These are phyloP conservation scores for Lepidium africanum DNA, from an alignment of 345 rosid species.

Conservation along the genomic window DNA sequence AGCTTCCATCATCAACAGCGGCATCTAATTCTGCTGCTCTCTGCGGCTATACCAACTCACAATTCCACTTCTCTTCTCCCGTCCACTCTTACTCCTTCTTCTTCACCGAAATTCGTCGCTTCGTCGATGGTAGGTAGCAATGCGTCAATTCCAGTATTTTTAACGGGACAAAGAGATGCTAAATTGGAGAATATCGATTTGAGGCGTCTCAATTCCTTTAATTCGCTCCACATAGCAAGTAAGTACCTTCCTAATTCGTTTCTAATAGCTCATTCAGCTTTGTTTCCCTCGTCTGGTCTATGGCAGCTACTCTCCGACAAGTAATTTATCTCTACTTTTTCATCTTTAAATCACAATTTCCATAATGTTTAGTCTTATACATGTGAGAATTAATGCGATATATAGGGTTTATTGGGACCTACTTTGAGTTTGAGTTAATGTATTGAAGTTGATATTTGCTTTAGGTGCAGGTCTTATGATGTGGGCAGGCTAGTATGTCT, in stretches of 20 bases:
- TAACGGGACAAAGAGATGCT: constrained; percentile 8
- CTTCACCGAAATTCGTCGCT: constrained; percentile 9
- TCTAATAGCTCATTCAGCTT: constrained; percentile 76
- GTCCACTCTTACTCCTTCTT: background rate
- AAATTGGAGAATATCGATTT: constrained; percentile 49
- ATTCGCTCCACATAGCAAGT: constrained; percentile 78
- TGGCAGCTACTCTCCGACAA: constrained; percentile 74
- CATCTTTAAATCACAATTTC: background rate
- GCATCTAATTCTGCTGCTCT: constrained; percentile 66
- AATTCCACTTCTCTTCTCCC: constrained; percentile 23
- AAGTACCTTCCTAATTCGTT: constrained; percentile 76
- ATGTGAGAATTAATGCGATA: background rate
- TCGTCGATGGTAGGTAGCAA: constrained; percentile 2
- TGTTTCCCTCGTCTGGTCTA: constrained; percentile 74
- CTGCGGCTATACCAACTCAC: constrained; percentile 66
- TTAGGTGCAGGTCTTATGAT: constrained; percentile 47
- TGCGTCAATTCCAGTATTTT: background rate
- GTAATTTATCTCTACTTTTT: constrained; percentile 28
- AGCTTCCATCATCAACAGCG: constrained; percentile 73
- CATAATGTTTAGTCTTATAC: background rate
- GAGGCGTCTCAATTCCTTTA: constrained; percentile 57
- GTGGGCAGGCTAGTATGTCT: constrained; percentile 66
- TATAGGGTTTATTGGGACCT: background rate
- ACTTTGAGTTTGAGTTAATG: background rate
- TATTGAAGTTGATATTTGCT: background rate